Base-by-base conservation (phyloP, 305 asterid species). In the Fraxinus floribunda region DNA sequence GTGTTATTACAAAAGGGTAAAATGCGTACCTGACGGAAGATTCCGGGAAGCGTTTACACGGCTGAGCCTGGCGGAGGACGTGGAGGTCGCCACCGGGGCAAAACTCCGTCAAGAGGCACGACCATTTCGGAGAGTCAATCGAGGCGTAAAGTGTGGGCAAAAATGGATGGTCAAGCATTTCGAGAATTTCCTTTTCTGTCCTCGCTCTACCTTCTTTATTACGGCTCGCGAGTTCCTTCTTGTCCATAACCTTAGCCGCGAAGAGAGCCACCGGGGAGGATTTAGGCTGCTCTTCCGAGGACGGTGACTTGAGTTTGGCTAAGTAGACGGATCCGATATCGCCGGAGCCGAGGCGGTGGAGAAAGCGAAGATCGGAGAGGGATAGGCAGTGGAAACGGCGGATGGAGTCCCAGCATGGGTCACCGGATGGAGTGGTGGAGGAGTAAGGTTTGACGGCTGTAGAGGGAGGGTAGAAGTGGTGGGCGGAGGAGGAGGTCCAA, bases 81-180 rank as follows among this genome's bases (percentile, higher is more conserved):
- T 95, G 99, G 29, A 95, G 93, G 86, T 95, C 99, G 24, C 99
- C 99, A 83, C 99, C 99, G 86, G 99, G 99, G 80, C 98, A 94
- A 85, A 94, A 94, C 87, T 95, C 99, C 22, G 98, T 95, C 80
- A 95, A 52, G 0, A 95, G 90, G 57, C 99, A 95, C 75, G 93
- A 90, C 98, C 98, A 95, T 72, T 92, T 95, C 3, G 95, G 94
- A 0, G 98, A 89, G 32, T 95, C 99, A 3, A 95, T 83, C 86
- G 91, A 85, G 82, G 97, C 94, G 85, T 94, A 93, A 4, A 95
- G 95, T 70, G 91, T 93, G 0, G 99, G 99, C 11, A 95, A 81
- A 55, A 95, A 95, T 0, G 99, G 99, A 60, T 95, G 99, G 81
- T 93, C 99, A 83, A 95, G 20, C 93, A 91, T 91, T 88, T 95